These are phyloP conservation scores for Coelastrella sp. DNA, from an alignment of 139 green algal genomes.

Conservation along the genomic window DNA sequence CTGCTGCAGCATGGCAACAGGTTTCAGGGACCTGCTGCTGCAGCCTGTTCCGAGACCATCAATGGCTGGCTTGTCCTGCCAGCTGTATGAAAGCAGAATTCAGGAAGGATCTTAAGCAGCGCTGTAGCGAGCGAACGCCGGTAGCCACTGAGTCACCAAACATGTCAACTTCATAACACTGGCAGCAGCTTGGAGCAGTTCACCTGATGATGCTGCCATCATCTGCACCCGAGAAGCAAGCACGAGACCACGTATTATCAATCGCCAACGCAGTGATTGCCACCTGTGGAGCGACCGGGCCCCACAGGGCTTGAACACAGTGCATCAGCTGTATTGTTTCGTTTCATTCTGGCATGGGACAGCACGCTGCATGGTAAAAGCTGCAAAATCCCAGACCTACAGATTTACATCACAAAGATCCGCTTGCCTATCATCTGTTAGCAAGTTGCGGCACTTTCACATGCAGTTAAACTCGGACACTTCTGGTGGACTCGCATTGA, in stretches of 20 bases:
- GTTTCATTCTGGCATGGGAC: slow-evolving; percentile 6
- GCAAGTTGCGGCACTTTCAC: no score
- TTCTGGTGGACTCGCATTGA: no score
- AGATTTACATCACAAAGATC: no score
- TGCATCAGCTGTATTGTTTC: slow-evolving; percentile 14
- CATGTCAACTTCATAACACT: no score
- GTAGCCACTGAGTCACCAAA: no score
- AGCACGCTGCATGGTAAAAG: no score
- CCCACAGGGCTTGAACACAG: slow-evolving; percentile 18
- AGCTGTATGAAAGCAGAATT: neutral
- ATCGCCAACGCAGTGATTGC: neutral
- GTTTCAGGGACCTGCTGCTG: slow-evolving; percentile 15
- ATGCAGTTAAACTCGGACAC: no score
- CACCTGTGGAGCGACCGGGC: neutral
- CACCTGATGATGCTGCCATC: slow-evolving; percentile 42
- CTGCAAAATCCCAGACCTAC: no score
- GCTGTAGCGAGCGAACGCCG: no score
- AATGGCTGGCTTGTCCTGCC: neutral
- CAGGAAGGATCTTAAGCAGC: no score
- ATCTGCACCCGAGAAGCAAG: neutral
- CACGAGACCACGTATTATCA: neutral
- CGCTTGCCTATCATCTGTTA: no score
- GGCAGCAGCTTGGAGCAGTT: neutral
- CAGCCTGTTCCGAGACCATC: neutral
- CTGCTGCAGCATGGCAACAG: slow-evolving; percentile 28